Percentiles rank a stretch among this genome's conserved stretches.
These are phyloP conservation scores for Penicillium flavigenum DNA, from an alignment of 495 filamentous ascomycete species.

Conservation along the genomic window DNA sequence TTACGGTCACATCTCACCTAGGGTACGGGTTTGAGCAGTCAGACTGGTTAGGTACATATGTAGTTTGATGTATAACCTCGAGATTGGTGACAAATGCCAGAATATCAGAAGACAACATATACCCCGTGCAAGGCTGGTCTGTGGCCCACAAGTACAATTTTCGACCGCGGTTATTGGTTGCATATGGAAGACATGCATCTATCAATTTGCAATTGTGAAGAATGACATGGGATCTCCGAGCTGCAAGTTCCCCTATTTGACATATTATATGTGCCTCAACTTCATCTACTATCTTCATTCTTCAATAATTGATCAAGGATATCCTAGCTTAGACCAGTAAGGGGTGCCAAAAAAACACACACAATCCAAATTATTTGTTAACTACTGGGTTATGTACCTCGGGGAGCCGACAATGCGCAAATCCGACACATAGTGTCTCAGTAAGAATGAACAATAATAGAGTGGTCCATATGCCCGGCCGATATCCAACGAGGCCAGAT, in stretches of 20 bases:
- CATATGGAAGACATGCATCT: conserved; percentile 7
- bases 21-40: not conserved
- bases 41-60: not conserved
- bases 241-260: not conserved
- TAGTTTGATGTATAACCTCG: not conserved
- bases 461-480: conserved; percentile 7
- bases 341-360: not conserved
- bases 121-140: not conserved
- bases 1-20: conserved; percentile 2
- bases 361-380: not conserved
- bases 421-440: not conserved
- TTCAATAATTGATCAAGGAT: not conserved
- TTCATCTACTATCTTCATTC: not conserved
- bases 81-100: not conserved
- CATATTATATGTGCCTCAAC: not conserved
- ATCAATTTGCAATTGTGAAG: not conserved
- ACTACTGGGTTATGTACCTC: not conserved
- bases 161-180: not conserved
- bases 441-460: not conserved
- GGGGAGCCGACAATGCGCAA: conserved; percentile 1
- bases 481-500: conserved; percentile 25
- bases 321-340: conserved; percentile 1
- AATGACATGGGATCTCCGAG: conserved; percentile 1
- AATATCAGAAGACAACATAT: not conserved
- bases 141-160: not conserved